phyloP scores from a whole-genome alignment of 495 filamentous ascomycete species.

The Viridothelium virens region DNA sequence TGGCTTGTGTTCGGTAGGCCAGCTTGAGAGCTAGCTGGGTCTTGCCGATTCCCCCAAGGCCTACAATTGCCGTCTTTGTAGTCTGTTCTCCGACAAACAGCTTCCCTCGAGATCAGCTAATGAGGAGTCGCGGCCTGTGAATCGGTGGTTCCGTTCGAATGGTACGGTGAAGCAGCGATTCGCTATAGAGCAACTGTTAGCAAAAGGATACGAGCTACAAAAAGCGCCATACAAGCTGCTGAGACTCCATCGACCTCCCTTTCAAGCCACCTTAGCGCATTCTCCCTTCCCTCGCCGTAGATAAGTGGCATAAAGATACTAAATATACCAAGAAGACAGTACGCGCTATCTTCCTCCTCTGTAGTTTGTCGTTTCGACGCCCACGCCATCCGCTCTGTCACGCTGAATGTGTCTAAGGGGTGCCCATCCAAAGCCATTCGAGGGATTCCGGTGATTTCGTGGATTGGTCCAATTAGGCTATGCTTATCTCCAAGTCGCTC shows the following conservation, averaged over 20 bases:
- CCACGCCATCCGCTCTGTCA: slow-evolving; percentile 13
- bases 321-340: slow-evolving; percentile 17
- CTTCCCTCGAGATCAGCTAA: not conserved
- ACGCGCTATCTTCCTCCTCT: slow-evolving; percentile 13
- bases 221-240: not conserved
- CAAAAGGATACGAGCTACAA: too few species aligned
- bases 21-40: slow-evolving; percentile 25
- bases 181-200: too few species aligned
- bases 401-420: not conserved
- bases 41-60: not conserved
- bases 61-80: not conserved
- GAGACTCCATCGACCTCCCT: not conserved
- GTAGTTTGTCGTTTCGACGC: slow-evolving; percentile 12
- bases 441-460: slow-evolving; percentile 5
- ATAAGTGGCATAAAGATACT: slow-evolving; percentile 22
- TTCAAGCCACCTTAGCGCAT: slow-evolving; percentile 16
- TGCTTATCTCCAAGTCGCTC: not conserved
- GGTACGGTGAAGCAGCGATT: not conserved
- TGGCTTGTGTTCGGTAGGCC: slow-evolving; percentile 26
- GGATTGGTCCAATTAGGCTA: not conserved
- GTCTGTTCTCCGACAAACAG: not conserved
- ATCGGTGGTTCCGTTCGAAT: not conserved
- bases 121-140: not conserved
- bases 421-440: not conserved
- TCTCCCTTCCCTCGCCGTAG: slow-evolving; percentile 21